Evolutionary conservation across 805 yeast genomes (phyloP).

Genomic region (Maudiozyma barnettii): DNA sequence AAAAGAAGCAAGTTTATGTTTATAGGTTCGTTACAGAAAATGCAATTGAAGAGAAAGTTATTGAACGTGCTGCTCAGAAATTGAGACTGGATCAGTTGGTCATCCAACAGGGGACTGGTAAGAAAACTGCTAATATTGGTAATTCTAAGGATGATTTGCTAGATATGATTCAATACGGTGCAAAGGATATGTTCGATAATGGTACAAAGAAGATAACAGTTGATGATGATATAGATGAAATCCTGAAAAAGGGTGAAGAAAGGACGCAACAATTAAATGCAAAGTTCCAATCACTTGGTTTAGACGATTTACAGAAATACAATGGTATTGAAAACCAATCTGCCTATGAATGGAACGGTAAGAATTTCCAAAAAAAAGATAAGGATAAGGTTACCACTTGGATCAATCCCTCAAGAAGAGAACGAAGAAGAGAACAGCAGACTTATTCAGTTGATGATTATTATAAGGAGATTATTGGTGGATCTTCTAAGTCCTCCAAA

Average conservation of each 20-base stretch:
- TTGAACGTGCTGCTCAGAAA: conserved; percentile 93
- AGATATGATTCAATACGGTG: conserved; percentile 96
- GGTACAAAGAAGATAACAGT: conserved; percentile 24
- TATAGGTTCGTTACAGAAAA: conserved; percentile 89
- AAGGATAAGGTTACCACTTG: conserved; percentile 38
- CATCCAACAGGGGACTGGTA: conserved; percentile 76
- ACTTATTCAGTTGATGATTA: conserved; percentile 70
- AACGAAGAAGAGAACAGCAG: conserved; percentile 57
- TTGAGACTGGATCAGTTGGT: conserved; percentile 87
- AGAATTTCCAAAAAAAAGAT: conserved; percentile 38
- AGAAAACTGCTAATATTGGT: conserved; percentile 29
- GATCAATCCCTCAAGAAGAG: conserved; percentile 55
- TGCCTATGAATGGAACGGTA: conserved; percentile 97
- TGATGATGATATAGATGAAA: conserved; percentile 70
- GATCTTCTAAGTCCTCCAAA: conserved; percentile 23
- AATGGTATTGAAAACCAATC: conserved; percentile 63
- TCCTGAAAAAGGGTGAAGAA: conserved; percentile 69
- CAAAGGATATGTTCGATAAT: conserved; percentile 71
- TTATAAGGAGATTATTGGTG: conserved; percentile 54
- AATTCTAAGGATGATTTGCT: conserved; percentile 74
- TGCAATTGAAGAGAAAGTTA: conserved; percentile 92
- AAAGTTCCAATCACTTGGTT: conserved; percentile 75
- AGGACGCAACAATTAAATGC: conserved; percentile 72
- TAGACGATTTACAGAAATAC: conserved; percentile 89
- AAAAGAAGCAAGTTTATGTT: conserved; percentile 89